Percentiles rank a stretch among this genome's conserved stretches.
Evolutionary conservation across 2,329 filamentous ascomycete genomes (phyloP).

Genomic region (Claviceps monticola): DNA sequence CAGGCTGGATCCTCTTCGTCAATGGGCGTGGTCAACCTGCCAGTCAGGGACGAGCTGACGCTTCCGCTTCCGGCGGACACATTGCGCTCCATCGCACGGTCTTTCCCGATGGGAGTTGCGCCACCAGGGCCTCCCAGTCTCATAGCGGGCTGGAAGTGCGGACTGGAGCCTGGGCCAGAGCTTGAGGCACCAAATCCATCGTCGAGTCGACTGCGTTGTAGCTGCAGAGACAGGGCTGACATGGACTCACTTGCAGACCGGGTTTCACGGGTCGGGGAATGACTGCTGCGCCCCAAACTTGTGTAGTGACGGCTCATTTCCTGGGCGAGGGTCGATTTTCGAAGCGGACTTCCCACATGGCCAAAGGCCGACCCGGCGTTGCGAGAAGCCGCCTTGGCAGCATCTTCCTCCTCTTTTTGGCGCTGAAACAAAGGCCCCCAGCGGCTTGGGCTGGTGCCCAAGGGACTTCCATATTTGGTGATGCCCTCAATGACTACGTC

Average conservation of each 20-base stretch:
- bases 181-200: conserved; percentile 17
- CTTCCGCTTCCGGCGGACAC: conserved; percentile 45
- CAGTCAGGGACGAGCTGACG: conserved; percentile 38
- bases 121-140: conserved; percentile 23
- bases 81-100: conserved; percentile 39
- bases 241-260: conserved; percentile 37
- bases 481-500: conserved; percentile 32
- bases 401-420: conserved; percentile 44
- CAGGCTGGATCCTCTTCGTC: conserved; percentile 52
- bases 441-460: conserved; percentile 43
- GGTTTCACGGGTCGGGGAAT: conserved; percentile 18
- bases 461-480: conserved; percentile 48
- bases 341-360: conserved; percentile 51
- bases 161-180: conserved; percentile 27
- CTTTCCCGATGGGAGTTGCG: conserved; percentile 25
- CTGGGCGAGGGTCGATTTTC: conserved; percentile 47
- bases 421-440: conserved; percentile 49
- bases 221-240: conserved; percentile 46
- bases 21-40: conserved; percentile 49
- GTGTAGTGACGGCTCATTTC: conserved; percentile 29
- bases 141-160: conserved; percentile 36
- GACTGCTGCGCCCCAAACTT: conserved; percentile 23
- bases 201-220: conserved; percentile 44
- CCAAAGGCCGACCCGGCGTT: conserved; percentile 42
- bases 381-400: conserved; percentile 19